These are phyloP conservation scores for Pseudocercospora ulei DNA, from an alignment of 2,329 filamentous ascomycete genomes.

Conservation along the genomic window DNA sequence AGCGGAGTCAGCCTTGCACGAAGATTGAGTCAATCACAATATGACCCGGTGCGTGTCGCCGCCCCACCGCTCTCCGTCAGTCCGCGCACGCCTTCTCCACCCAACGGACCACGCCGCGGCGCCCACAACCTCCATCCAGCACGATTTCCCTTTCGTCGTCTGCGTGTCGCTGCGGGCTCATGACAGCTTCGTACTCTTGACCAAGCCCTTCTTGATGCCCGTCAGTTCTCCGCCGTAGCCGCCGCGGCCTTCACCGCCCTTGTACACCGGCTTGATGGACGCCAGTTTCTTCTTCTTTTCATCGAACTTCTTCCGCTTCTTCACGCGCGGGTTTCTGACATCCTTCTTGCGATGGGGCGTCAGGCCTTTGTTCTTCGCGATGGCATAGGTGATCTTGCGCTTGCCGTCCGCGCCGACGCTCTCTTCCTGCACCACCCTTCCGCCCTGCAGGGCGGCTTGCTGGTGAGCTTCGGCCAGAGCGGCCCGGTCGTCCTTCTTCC, in stretches of 20 bases:
- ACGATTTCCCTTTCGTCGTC: conserved; percentile 59
- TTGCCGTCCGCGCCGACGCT: conserved; percentile 73
- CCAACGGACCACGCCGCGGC: conserved; percentile 63
- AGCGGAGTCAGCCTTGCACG: not conserved
- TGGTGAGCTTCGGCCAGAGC: conserved; percentile 52
- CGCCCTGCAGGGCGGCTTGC: conserved; percentile 48
- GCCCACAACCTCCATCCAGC: conserved; percentile 56
- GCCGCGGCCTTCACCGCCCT: conserved; percentile 71
- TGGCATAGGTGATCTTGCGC: conserved; percentile 82
- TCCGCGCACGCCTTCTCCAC: conserved; percentile 11
- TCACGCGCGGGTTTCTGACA: conserved; percentile 85
- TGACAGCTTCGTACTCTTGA: conserved; percentile 87
- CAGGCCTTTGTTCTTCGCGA: conserved; percentile 95
- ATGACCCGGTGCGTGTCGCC: not conserved
- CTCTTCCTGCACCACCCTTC: conserved; percentile 56
- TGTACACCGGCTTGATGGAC: conserved; percentile 76
- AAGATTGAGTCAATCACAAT: not conserved
- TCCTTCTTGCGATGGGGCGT: conserved; percentile 87
- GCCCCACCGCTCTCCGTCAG: not conserved
- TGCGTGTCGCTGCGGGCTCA: not conserved
- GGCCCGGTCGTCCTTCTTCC: conserved; percentile 65
- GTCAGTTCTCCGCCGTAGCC: conserved; percentile 87
- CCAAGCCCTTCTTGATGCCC: conserved; percentile 86
- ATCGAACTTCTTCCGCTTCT: conserved; percentile 95
- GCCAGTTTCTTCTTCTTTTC: conserved; percentile 95